Base-by-base conservation (phyloP, 306 rosid species). In the Prunus mume region DNA sequence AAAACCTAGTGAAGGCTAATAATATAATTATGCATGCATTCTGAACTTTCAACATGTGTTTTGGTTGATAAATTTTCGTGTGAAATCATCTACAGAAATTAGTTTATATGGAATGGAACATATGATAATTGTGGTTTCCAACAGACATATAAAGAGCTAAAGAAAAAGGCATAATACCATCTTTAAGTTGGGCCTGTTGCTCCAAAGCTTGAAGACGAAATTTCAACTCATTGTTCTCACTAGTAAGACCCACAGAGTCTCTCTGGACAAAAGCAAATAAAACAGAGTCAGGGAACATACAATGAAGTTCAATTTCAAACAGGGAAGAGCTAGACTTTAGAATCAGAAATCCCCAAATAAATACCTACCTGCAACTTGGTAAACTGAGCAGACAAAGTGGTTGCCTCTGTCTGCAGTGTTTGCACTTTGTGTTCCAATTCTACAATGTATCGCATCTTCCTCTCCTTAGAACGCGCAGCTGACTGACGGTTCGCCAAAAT, bases 401-500 rank as follows among this genome's bases (percentile, higher is more conserved):
- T 89, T 65, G 96, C 92, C 82, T 93, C 96, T 64, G 97, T 83
- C 91, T 89, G 96, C 82, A 93, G 93, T 68, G 93, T 93, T 82
- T 90, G 97, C 75, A 91, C 96, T 85, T 89, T 93, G 68, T 89
- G 97, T 86, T 93, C 97, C 80, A 93, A 80, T 83, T 93, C 97
- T 68, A 86, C 76, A 73, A 91, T 93, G 85, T 93, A 90, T 6
- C 86, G 88, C 76, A 75, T 82, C 80, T 88, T 89, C 63, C 96
- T 79, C 78, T 93, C 97, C 85, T 93, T 93, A 46, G 97, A 93
- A 45, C 97, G 97, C 58, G 97, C 97, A 78, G 97, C 97, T 34
- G 97, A 93, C 73, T 85, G 91, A 51, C 96, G 93, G 87, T 93
- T 93, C 57, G 97, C 96, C 85, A 93, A 93, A 83, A 93, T 87